Evolutionary conservation across 73 alveolate species (phyloP).

Genomic region (Tetrahymena borealis): DNA sequence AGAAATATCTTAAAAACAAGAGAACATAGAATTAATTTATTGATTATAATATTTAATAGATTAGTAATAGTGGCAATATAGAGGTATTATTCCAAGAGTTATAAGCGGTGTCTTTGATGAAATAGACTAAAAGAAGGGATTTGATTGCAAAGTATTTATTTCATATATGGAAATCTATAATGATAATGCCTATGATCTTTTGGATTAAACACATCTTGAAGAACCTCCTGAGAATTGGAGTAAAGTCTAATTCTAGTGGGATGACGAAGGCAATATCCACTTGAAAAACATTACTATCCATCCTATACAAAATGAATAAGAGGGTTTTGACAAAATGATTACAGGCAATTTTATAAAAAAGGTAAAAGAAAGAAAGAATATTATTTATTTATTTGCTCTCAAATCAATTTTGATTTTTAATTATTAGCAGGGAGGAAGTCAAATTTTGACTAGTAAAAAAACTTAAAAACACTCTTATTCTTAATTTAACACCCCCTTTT

Average conservation of each 20-base stretch:
- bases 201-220: conserved; percentile 81
- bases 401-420: too few relatives aligned
- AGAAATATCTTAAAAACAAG: too few relatives aligned
- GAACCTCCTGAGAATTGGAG: conserved; percentile 84
- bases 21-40: too few relatives aligned
- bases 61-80: conserved; percentile 79
- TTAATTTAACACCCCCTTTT: too few relatives aligned
- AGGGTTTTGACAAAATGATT: conserved; percentile 85
- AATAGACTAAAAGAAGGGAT: conserved; percentile 54
- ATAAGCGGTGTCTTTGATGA: conserved; percentile 77
- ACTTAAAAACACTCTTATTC: too few relatives aligned
- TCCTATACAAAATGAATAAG: conserved; percentile 71
- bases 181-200: conserved; percentile 92
- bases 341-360: conserved; percentile 89
- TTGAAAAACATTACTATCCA: conserved; percentile 81
- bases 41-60: conserved; percentile 25
- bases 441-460: too few relatives aligned
- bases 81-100: conserved; percentile 95
- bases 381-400: too few relatives aligned
- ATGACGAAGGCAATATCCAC: conserved; percentile 75
- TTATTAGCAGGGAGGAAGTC: too few relatives aligned
- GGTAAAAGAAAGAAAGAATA: too few relatives aligned
- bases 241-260: conserved; percentile 86
- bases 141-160: conserved; percentile 68
- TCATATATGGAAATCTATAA: conserved; percentile 93